These are phyloP conservation scores for Beauveria pseudobassiana DNA, from an alignment of 2,329 filamentous ascomycete species.

Conservation along the genomic window DNA sequence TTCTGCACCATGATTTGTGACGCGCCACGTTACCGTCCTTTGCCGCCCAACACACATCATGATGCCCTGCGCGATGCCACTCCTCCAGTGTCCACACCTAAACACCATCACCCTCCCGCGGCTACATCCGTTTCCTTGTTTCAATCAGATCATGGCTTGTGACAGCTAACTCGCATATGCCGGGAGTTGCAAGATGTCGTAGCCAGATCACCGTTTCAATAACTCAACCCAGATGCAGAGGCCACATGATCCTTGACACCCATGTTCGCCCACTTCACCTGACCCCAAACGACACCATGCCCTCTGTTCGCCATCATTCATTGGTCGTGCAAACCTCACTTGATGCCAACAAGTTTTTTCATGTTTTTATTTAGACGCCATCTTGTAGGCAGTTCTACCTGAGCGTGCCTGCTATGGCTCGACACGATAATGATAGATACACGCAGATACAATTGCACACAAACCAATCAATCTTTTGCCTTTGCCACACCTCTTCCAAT, in stretches of 20 bases:
- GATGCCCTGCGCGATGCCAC: too few relatives aligned
- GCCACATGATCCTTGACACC: neutral
- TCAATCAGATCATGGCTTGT: neutral
- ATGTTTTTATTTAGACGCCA: neutral
- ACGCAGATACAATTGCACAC: conserved; percentile 5
- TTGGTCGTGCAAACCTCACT: neutral
- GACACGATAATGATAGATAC: neutral
- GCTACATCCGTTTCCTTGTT: neutral
- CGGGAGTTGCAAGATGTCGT: neutral
- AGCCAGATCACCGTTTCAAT: neutral
- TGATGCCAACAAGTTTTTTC: neutral
- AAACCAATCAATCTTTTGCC: conserved; percentile 1
- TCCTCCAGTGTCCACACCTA: too few relatives aligned
- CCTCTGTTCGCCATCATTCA: neutral
- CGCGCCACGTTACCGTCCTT: too few relatives aligned
- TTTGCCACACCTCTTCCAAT: neutral
- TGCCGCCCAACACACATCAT: too few relatives aligned
- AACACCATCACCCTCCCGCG: neutral
- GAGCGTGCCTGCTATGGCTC: neutral
- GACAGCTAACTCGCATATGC: neutral
- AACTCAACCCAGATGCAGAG: neutral
- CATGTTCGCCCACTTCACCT: neutral
- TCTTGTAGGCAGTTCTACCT: neutral
- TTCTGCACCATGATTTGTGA: too few relatives aligned
- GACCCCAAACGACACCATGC: neutral